A percentile compares a stretch with the other conserved stretches of the same genome.
These are phyloP conservation scores for Bifiguratus adelaidae DNA, from an alignment of 192 early-diverging fungal genomes.

Conservation along the genomic window DNA sequence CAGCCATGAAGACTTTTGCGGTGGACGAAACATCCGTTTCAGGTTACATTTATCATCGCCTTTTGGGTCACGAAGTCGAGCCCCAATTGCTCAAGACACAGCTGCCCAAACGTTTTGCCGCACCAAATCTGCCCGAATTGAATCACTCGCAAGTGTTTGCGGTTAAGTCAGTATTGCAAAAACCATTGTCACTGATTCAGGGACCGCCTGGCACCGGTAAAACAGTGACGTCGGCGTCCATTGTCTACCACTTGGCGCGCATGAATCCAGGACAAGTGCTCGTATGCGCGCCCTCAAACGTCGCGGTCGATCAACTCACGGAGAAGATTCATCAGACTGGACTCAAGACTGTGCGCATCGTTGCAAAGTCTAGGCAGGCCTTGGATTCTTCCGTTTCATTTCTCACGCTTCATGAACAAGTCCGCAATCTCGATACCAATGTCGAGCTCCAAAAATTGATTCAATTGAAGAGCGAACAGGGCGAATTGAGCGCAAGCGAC, in stretches of 20 bases:
- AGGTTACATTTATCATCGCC: conserved; percentile 89
- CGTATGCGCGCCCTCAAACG: conserved; percentile 98
- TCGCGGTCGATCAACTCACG: conserved; percentile 97
- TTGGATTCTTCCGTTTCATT: conserved; percentile 91
- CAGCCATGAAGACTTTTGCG: conserved; percentile 94
- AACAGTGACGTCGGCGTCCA: conserved; percentile 94
- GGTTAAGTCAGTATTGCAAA: conserved; percentile 85
- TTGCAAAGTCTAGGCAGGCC: conserved; percentile 88
- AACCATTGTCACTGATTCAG: conserved; percentile 92
- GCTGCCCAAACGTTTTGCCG: conserved; percentile 82
- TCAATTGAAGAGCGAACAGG: conserved; percentile 75
- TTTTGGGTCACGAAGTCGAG: conserved; percentile 93
- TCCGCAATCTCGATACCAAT: conserved; percentile 88
- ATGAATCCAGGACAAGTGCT: conserved; percentile 87
- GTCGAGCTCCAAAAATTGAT: conserved; percentile 89
- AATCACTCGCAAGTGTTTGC: conserved; percentile 96
- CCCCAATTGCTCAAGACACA: conserved; percentile 69
- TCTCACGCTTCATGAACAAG: conserved; percentile 94
- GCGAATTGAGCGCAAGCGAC: conserved; percentile 84
- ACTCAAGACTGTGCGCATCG: conserved; percentile 88
- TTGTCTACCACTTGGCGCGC: conserved; percentile 94
- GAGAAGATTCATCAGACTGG: conserved; percentile 94
- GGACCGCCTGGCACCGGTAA: conserved; percentile 97
- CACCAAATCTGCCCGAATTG: conserved; percentile 89
- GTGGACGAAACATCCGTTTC: conserved; percentile 89